Evolutionary conservation across 441 rosid species (phyloP), one percentile per base, ranked within the genome.

Genomic region (Oxalis stricta): DNA sequence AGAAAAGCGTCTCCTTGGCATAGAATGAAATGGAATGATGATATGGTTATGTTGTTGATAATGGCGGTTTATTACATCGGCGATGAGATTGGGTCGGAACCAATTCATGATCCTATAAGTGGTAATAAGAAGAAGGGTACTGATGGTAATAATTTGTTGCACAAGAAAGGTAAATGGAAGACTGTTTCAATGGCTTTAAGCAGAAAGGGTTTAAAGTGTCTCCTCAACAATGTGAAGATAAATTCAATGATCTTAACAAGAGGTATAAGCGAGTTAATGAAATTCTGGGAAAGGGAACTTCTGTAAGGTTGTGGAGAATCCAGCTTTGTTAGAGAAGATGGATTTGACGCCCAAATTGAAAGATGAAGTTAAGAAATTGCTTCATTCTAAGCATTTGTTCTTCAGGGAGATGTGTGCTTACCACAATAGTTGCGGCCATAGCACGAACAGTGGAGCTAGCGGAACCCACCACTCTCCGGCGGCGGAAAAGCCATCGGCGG

Each of bases 141-240:
- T 1, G 82, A 76, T 12, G 81, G 62, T n/a, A n/a, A n/a, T n/a
- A n/a, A n/a, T n/a, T 55, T 80, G 63, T 45, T 83, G 16, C 98
- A 85, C 65, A 89, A 85, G 87, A 91, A 91, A 61, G 96, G 98
- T 40, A 91, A 91, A 38, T 91, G 98, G 98, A 91, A 86, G 44
- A 80, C 98, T 0, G 95, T 91, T 18, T 91, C 98, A 0, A 68
- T 73, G 59, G 96, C 96, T 4, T 80, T 91, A 96, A 68, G 79
- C 96, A 85, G 65, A 91, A 81, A 50, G 96, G 98, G n/a, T 85
- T 75, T 53, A 78, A 68, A 13, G 96, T 91, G 10, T 85, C 98
- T 10, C 98, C 98, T 0, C 98, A 89, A 51, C 98, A 89, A 38
- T 88, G 97, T 43, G 97, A 89, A 63, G 98, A 89, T 44, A 88